phyloP scores from a whole-genome alignment of 2,329 filamentous ascomycete species.

The Ramularia endophylla region DNA sequence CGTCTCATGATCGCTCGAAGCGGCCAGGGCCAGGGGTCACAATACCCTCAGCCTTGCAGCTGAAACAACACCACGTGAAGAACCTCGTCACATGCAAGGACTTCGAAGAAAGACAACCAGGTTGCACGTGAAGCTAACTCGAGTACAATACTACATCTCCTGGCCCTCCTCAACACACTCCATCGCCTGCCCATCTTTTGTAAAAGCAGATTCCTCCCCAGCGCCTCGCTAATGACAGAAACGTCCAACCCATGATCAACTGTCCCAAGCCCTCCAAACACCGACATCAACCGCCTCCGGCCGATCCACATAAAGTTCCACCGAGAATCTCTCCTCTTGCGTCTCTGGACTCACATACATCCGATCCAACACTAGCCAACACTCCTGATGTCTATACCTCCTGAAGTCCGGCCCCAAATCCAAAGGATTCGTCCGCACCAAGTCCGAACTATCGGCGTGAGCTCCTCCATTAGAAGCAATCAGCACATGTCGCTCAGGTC shows the following conservation, averaged over 20 bases:
- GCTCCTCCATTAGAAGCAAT: conserved; percentile 65
- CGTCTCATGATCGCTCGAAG: too few relatives aligned
- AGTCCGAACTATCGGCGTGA: conserved; percentile 62
- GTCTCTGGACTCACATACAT: conserved; percentile 54
- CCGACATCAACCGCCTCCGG: conserved; percentile 40
- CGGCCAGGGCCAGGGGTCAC: too few relatives aligned
- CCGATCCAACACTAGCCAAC: conserved; percentile 79
- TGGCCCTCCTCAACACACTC: not conserved
- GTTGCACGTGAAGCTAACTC: not conserved
- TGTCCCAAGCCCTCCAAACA: conserved; percentile 41
- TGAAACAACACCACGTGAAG: too few relatives aligned
- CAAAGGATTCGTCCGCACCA: conserved; percentile 63
- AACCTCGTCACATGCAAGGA: not conserved
- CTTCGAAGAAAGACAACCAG: too few relatives aligned
- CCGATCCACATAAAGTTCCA: conserved; percentile 44
- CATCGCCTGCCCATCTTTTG: not conserved
- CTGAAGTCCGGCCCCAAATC: conserved; percentile 61
- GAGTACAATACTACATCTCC: not conserved
- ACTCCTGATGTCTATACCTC: conserved; percentile 41
- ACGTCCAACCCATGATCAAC: conserved; percentile 14
- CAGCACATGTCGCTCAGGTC: conserved; percentile 60
- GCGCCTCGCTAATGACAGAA: not conserved
- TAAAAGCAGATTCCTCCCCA: too few relatives aligned
- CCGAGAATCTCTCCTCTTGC: conserved; percentile 45
- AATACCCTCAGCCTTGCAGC: too few relatives aligned